phyloP scores from a whole-genome alignment of 148 eudicot species.

The Nepenthes gracilis region DNA sequence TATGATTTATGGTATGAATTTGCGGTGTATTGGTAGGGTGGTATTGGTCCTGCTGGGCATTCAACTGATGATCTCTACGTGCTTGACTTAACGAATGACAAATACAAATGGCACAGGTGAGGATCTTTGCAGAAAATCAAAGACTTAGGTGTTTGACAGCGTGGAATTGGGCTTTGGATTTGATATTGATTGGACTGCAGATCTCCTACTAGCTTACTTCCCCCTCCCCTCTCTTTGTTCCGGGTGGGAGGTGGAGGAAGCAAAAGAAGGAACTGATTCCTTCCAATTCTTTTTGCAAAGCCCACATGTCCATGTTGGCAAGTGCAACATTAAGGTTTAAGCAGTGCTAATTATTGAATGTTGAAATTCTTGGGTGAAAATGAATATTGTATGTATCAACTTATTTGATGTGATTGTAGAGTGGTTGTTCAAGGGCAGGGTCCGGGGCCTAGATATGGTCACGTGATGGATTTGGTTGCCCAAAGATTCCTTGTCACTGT shows the following conservation, averaged over 20 bases:
- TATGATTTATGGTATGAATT: background rate
- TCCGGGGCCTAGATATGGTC: slow-evolving; percentile 95
- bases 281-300: background rate
- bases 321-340: slow-evolving; percentile 1
- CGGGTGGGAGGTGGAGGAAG: background rate
- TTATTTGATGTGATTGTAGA: slow-evolving; percentile 25
- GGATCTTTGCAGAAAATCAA: slow-evolving; percentile 3
- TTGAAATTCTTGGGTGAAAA: background rate
- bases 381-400: background rate
- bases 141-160: background rate
- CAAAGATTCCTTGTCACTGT: slow-evolving; percentile 89
- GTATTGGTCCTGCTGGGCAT: slow-evolving; percentile 97
- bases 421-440: slow-evolving; percentile 95
- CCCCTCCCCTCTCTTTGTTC: background rate
- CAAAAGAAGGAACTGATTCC: background rate
- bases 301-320: background rate
- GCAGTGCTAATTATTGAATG: background rate
- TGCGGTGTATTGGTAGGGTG: slow-evolving; percentile 46
- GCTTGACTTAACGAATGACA: slow-evolving; percentile 87
- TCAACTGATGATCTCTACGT: slow-evolving; percentile 88
- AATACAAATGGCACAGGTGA: slow-evolving; percentile 94
- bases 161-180: background rate
- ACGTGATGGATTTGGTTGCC: slow-evolving; percentile 89
- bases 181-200: background rate
- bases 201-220: background rate